phyloP scores from a whole-genome alignment of 2,329 filamentous ascomycete species.

The Fusarium longipes region DNA sequence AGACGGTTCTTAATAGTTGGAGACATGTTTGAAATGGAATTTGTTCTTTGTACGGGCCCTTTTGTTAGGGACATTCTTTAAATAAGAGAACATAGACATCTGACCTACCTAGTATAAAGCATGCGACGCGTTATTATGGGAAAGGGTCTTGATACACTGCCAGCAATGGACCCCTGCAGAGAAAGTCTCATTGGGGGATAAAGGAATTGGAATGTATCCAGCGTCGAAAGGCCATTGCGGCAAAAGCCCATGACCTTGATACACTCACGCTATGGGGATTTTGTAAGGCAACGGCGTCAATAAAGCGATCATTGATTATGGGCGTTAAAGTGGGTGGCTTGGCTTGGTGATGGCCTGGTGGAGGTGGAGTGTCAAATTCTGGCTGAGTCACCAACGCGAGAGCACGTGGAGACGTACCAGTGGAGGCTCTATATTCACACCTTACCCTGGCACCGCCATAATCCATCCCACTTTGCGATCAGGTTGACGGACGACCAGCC shows the following conservation, averaged over 20 bases:
- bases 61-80: constrained; percentile 24
- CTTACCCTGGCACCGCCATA: constrained; percentile 21
- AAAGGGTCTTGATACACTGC: constrained; percentile 47
- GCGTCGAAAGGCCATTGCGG: constrained; percentile 40
- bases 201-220: constrained; percentile 32
- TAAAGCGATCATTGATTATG: constrained; percentile 32
- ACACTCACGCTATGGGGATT: constrained; percentile 31
- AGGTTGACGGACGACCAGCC: constrained; percentile 30
- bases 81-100: background rate
- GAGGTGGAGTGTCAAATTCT: background rate
- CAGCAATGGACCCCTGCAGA: constrained; percentile 38
- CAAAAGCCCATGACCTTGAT: constrained; percentile 41
- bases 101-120: constrained; percentile 31
- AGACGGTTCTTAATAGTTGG: constrained; percentile 34
- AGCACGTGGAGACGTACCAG: constrained; percentile 50
- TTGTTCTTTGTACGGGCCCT: constrained; percentile 10
- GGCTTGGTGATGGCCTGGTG: constrained; percentile 3
- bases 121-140: constrained; percentile 26
- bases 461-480: constrained; percentile 47
- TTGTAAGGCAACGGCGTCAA: constrained; percentile 50
- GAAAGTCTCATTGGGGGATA: constrained; percentile 36
- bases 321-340: constrained; percentile 28
- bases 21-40: constrained; percentile 32
- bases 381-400: constrained; percentile 53
- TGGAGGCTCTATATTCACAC: constrained; percentile 37